phyloP scores from a whole-genome alignment of 148 eudicot genomes.

The Pouteria glomerata region DNA sequence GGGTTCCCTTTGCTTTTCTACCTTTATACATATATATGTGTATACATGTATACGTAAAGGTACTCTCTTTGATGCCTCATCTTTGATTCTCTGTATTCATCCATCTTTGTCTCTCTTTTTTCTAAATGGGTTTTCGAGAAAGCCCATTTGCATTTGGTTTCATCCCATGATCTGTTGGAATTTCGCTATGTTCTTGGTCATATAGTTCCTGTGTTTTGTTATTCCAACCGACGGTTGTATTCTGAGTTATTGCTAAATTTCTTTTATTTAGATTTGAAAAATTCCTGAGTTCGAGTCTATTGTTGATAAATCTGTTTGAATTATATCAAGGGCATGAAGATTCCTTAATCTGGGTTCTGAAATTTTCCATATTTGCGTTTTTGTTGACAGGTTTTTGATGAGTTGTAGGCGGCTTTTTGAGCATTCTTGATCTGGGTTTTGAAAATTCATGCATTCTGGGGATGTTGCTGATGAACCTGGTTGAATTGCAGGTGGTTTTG shows the following conservation, averaged over 20 bases:
- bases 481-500: conserved; percentile 1
- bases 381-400: not conserved
- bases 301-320: not conserved
- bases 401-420: not conserved
- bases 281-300: not conserved
- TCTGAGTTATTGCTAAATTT: conserved; percentile 1
- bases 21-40: not conserved
- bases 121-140: not conserved
- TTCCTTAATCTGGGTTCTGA: not conserved
- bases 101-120: not conserved
- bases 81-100: not conserved
- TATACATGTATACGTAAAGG: not conserved
- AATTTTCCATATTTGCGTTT: not conserved
- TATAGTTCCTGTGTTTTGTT: not conserved
- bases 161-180: not conserved
- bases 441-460: not conserved
- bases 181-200: not conserved
- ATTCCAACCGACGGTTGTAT: not conserved
- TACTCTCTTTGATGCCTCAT: not conserved
- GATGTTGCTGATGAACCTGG: not conserved
- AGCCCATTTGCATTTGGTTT: not conserved
- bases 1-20: conserved; percentile 12
- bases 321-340: not conserved
- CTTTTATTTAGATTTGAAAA: conserved; percentile 3
- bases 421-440: not conserved